phyloP scores from a whole-genome alignment of 768 basidiomycete genomes.

The Auriscalpium orientale region DNA sequence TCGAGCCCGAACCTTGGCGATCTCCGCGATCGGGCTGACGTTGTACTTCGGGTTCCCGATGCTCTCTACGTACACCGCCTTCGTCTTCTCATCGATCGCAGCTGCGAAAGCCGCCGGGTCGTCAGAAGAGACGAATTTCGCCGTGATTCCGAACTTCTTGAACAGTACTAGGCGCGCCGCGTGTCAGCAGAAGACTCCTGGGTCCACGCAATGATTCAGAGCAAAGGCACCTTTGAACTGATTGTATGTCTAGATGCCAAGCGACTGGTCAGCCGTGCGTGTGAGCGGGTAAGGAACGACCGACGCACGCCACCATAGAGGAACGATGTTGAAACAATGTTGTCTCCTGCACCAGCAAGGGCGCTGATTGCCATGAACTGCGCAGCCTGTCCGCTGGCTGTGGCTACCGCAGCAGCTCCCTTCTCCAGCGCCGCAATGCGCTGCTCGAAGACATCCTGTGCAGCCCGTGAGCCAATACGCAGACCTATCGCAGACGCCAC shows the following conservation, averaged over 20 bases:
- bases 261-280: background rate
- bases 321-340: slow-evolving; percentile 64
- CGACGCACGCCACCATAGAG: slow-evolving; percentile 60
- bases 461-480: background rate
- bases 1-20: slow-evolving; percentile 46
- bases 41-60: slow-evolving; percentile 77
- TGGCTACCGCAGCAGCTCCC: slow-evolving; percentile 67
- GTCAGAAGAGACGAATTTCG: slow-evolving; percentile 53
- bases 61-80: slow-evolving; percentile 66
- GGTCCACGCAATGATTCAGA: background rate
- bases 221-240: slow-evolving; percentile 52
- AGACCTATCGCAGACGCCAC: slow-evolving; percentile 15
- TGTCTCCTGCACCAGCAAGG: slow-evolving; percentile 59
- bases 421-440: slow-evolving; percentile 78
- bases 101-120: slow-evolving; percentile 51
- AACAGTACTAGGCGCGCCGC: slow-evolving; percentile 41
- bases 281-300: background rate
- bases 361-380: slow-evolving; percentile 49
- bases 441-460: slow-evolving; percentile 70
- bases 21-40: slow-evolving; percentile 56
- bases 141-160: slow-evolving; percentile 58
- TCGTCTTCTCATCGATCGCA: slow-evolving; percentile 72
- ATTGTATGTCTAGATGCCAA: slow-evolving; percentile 48
- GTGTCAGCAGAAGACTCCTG: background rate
- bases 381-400: slow-evolving; percentile 68